A percentile compares a stretch with the other conserved stretches of the same genome.
phyloP scores from a whole-genome alignment of 805 yeast species.

The Saturnispora besseyi region DNA sequence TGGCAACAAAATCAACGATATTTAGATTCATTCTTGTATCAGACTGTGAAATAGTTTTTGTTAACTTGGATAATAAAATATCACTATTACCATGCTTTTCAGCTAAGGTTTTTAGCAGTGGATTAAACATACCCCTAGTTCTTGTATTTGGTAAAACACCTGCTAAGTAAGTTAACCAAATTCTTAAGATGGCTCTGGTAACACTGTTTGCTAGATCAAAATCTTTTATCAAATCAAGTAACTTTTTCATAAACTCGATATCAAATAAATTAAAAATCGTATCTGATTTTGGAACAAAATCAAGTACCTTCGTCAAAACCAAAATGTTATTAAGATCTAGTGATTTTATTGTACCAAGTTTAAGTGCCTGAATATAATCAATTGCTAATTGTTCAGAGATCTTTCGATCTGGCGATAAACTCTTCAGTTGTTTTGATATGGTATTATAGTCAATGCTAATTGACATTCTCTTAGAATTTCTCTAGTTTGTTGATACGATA shows the following conservation, averaged over 20 bases:
- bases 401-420: slow-evolving; percentile 13
- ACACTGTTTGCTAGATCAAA: slow-evolving; percentile 12
- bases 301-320: slow-evolving; percentile 44
- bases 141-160: slow-evolving; percentile 34
- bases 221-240: slow-evolving; percentile 18
- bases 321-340: slow-evolving; percentile 40
- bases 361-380: background rate
- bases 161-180: slow-evolving; percentile 32
- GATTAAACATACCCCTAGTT: slow-evolving; percentile 24
- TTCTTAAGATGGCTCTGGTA: slow-evolving; percentile 14
- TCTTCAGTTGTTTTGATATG: slow-evolving; percentile 23
- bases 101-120: slow-evolving; percentile 16
- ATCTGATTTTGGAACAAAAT: slow-evolving; percentile 33
- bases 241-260: slow-evolving; percentile 15
- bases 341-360: background rate
- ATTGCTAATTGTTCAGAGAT: background rate
- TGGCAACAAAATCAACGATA: slow-evolving; percentile 38
- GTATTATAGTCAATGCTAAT: slow-evolving; percentile 15
- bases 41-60: slow-evolving; percentile 33
- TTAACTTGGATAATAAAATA: slow-evolving; percentile 32
- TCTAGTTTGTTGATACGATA: background rate
- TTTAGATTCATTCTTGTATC: slow-evolving; percentile 37
- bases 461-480: background rate
- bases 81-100: slow-evolving; percentile 3
- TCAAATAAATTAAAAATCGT: slow-evolving; percentile 18